A percentile compares a stretch with the other conserved stretches of the same genome.
Conservation (phyloP, 139 green algal species). For the Chlorella sp. region DNA sequence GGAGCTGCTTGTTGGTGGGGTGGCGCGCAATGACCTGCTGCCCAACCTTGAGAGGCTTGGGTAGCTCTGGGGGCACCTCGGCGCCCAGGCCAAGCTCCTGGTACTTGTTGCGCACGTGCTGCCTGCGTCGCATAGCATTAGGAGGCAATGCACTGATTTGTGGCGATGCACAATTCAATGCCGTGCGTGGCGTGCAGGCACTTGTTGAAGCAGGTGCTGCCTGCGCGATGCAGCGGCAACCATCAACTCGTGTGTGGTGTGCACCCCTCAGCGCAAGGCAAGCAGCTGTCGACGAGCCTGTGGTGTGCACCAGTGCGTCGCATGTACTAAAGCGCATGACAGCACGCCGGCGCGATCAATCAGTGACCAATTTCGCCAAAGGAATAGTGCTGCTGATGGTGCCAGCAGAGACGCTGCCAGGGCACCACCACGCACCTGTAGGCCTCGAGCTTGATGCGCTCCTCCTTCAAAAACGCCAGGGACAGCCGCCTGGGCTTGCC, state of each 20-base stretch:
- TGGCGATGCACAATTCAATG: too few relatives aligned
- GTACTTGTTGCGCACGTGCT: conserved; percentile 27
- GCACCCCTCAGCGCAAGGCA: too few relatives aligned
- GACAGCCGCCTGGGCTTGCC: conserved; percentile 65
- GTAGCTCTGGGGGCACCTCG: conserved; percentile 48
- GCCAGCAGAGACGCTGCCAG: neutral
- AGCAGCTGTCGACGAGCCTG: too few relatives aligned
- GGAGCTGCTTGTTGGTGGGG: conserved; percentile 62
- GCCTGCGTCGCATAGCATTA: too few relatives aligned
- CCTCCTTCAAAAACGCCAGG: conserved; percentile 60
- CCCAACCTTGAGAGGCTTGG: conserved; percentile 62
- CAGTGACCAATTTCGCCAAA: conserved; percentile 29
- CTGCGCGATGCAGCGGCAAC: too few relatives aligned
- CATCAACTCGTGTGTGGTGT: too few relatives aligned
- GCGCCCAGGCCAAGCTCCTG: conserved; percentile 22
- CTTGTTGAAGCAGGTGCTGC: too few relatives aligned
- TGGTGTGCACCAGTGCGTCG: neutral
- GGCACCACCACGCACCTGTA: conserved; percentile 39
- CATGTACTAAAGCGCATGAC: neutral
- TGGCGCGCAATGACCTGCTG: conserved; percentile 81
- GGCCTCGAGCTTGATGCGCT: conserved; percentile 46
- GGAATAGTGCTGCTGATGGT: conserved; percentile 5
- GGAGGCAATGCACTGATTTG: too few relatives aligned
- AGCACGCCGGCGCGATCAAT: neutral
- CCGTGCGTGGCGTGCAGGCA: too few relatives aligned